These are phyloP conservation scores for Adansonia madagascariensis DNA, from an alignment of 441 rosid species.

Conservation along the genomic window DNA sequence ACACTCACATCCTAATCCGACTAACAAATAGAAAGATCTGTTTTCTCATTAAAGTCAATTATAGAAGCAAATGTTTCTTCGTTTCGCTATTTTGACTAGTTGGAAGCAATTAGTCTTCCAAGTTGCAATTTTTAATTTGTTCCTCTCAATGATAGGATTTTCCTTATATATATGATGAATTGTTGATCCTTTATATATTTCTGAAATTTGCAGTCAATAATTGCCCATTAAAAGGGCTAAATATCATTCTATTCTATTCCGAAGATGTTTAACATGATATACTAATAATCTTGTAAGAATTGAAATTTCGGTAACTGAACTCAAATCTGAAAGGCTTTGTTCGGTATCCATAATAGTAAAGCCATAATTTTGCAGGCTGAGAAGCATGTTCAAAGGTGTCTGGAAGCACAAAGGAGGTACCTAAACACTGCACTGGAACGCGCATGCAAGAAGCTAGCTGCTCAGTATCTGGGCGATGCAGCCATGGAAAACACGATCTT, in stretches of 20 bases:
- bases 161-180: background rate
- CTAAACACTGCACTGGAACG: conserved; percentile 21
- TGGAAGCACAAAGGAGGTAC: conserved; percentile 28
- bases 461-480: conserved; percentile 2
- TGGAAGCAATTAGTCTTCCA: background rate
- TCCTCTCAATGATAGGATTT: background rate
- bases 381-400: conserved; percentile 20
- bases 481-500: background rate
- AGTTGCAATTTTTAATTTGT: background rate
- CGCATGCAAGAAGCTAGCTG: background rate
- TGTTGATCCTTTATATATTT: background rate
- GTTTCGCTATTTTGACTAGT: too few species aligned
- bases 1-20: too few species aligned
- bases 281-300: conserved; percentile 12
- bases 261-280: background rate
- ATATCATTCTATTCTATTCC: background rate
- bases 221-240: background rate
- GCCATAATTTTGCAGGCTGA: conserved; percentile 24
- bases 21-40: too few species aligned
- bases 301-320: background rate
- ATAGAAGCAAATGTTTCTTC: too few species aligned
- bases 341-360: background rate
- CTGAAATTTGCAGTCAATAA: background rate
- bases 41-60: too few species aligned
- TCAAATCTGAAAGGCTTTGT: conserved; percentile 17